A percentile compares a stretch with the other conserved stretches of the same genome.
Conservation (phyloP, 2,329 filamentous ascomycete genomes). For the Trichoderma sp. region DNA sequence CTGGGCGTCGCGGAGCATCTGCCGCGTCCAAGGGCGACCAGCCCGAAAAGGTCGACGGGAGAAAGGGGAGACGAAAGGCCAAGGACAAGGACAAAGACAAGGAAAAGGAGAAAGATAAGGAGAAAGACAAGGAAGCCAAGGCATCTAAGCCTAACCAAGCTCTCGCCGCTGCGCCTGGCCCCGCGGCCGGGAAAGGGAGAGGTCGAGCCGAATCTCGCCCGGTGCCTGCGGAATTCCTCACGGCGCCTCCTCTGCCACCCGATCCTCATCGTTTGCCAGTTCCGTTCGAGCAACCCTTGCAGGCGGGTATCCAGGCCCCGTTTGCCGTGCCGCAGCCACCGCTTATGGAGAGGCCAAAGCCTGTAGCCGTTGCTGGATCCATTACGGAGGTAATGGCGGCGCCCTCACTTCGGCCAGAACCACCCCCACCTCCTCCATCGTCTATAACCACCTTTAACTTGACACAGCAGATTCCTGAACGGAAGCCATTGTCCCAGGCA, state of each 20-base stretch:
- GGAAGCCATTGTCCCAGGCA: slow-evolving; percentile 59
- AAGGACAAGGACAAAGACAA: slow-evolving; percentile 44
- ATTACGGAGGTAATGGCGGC: slow-evolving; percentile 60
- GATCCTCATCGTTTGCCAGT: slow-evolving; percentile 47
- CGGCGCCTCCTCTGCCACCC: slow-evolving; percentile 41
- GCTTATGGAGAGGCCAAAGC: slow-evolving; percentile 43
- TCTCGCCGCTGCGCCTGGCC: slow-evolving; percentile 51
- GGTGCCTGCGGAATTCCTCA: slow-evolving; percentile 45
- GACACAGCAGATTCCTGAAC: slow-evolving; percentile 47
- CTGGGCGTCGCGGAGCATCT: slow-evolving; percentile 52
- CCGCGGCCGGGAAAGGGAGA: slow-evolving; percentile 49
- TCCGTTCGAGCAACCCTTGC: slow-evolving; percentile 49
- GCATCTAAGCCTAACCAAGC: slow-evolving; percentile 46
- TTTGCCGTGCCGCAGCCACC: slow-evolving; percentile 41
- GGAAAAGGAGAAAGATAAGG: slow-evolving; percentile 30
- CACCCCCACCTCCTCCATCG: slow-evolving; percentile 50
- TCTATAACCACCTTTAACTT: slow-evolving; percentile 56
- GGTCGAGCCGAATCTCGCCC: slow-evolving; percentile 59
- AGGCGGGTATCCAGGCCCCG: slow-evolving; percentile 46
- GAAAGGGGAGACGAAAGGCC: slow-evolving; percentile 44
- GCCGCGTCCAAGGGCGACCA: slow-evolving; percentile 46
- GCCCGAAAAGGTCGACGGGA: slow-evolving; percentile 50
- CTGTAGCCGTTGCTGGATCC: slow-evolving; percentile 42
- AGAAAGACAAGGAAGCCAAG: slow-evolving; percentile 37
- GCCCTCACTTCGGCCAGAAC: slow-evolving; percentile 59